Evolutionary conservation across 139 green algal genomes (phyloP).

Genomic region (Coelastrella sp.): DNA sequence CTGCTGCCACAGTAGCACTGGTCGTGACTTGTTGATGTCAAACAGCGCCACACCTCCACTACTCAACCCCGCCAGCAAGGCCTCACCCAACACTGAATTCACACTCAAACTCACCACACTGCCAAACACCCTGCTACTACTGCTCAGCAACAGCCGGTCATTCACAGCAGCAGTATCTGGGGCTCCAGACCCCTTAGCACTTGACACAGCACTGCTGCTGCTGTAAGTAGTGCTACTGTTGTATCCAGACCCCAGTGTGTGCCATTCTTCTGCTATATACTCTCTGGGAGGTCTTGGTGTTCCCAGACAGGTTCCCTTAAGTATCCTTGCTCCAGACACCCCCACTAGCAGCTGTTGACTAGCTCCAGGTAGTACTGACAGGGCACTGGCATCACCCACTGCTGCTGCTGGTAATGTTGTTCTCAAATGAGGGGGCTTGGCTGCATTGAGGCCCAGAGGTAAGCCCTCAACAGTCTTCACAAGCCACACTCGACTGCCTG

Average conservation of each 20-base stretch:
- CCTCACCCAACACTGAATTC: conserved; percentile 42
- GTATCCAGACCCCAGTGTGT: not conserved
- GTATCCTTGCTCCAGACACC: conserved; percentile 44
- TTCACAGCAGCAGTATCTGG: not conserved
- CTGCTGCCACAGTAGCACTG: conserved; percentile 49
- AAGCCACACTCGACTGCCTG: conserved; percentile 62
- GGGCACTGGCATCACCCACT: not conserved
- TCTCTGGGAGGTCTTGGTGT: conserved; percentile 52
- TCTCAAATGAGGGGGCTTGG: not conserved
- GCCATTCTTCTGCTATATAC: conserved; percentile 53
- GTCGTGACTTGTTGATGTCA: not conserved
- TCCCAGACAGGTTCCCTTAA: conserved; percentile 60
- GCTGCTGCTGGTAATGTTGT: not conserved
- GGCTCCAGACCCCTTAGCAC: no score
- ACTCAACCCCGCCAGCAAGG: conserved; percentile 49
- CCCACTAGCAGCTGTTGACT: conserved; percentile 59
- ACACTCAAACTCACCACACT: conserved; percentile 49
- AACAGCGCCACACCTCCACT: conserved; percentile 60
- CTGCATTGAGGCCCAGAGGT: conserved; percentile 49
- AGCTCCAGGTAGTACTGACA: conserved; percentile 35
- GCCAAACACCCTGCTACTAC: not conserved
- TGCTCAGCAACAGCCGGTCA: not conserved
- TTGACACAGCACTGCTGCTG: not conserved
- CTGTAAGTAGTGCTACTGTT: not conserved
- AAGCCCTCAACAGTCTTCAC: conserved; percentile 44